These are phyloP conservation scores for Malus sylvestris DNA, from an alignment of 306 rosid species.

Conservation along the genomic window DNA sequence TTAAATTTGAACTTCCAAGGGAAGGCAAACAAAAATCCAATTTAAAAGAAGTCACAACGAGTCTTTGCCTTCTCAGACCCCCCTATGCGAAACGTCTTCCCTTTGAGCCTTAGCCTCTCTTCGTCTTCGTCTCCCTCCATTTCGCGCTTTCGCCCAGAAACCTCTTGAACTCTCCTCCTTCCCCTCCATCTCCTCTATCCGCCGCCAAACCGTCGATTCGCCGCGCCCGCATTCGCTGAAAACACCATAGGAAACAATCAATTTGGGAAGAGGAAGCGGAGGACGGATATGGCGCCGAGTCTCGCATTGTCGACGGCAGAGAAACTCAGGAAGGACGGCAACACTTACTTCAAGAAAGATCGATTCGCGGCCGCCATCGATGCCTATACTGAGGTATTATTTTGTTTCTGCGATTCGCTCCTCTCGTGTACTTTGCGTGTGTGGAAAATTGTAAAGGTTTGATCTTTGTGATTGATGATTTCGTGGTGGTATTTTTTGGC, in stretches of 20 bases:
- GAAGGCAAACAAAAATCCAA: not conserved
- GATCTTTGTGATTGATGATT: not conserved
- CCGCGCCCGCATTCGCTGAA: not conserved
- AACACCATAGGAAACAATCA: not conserved
- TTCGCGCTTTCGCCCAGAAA: not conserved
- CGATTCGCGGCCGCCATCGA: constrained; percentile 89
- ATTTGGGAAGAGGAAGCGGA: not conserved
- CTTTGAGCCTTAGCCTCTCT: not conserved
- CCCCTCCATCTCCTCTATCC: not conserved
- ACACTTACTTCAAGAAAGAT: constrained; percentile 64
- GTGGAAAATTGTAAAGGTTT: not conserved
- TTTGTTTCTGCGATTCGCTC: not conserved
- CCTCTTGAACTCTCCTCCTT: not conserved
- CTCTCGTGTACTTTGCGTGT: not conserved
- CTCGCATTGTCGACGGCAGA: constrained; percentile 52
- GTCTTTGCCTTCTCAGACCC: not conserved
- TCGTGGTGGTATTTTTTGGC: not conserved
- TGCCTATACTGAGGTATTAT: constrained; percentile 77
- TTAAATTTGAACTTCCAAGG: not conserved
- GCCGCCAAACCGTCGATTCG: not conserved
- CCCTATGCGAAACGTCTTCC: not conserved
- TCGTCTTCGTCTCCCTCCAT: not conserved
- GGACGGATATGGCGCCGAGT: constrained; percentile 41
- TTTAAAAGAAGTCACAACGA: not conserved
- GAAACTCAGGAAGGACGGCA: constrained; percentile 58